phyloP scores from a whole-genome alignment of 768 basidiomycete species.

The Trametes cingulata region DNA sequence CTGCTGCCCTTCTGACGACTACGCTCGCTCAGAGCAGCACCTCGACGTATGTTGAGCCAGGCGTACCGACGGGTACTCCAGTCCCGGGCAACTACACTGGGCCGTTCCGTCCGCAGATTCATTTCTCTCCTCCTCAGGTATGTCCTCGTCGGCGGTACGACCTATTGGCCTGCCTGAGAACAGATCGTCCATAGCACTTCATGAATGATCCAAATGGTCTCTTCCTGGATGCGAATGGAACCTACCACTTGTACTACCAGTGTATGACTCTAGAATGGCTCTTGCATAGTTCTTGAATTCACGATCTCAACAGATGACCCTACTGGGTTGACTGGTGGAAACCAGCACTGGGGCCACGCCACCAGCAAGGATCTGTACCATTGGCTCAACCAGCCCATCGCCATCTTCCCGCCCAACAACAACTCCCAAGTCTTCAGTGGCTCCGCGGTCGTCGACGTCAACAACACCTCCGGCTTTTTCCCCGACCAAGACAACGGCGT shows the following conservation, averaged over 20 bases:
- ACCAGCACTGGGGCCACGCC: slow-evolving; percentile 19
- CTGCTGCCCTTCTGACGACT: not conserved
- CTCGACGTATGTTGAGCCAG: not conserved
- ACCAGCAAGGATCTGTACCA: slow-evolving; percentile 18
- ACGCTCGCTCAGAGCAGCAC: not conserved
- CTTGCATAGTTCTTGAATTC: too few relatives aligned
- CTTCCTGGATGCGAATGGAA: slow-evolving; percentile 9
- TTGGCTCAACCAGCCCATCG: slow-evolving; percentile 17
- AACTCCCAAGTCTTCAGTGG: slow-evolving; percentile 16
- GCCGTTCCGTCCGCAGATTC: slow-evolving; percentile 8
- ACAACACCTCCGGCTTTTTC: slow-evolving; percentile 21
- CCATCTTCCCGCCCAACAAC: slow-evolving; percentile 14
- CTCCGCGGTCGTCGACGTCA: slow-evolving; percentile 16
- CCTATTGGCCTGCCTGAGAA: too few relatives aligned
- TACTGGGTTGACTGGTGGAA: not conserved
- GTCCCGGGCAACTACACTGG: slow-evolving; percentile 3
- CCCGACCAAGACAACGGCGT: slow-evolving; percentile 14
- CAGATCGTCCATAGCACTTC: too few relatives aligned
- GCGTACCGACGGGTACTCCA: not conserved
- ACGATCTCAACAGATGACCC: slow-evolving; percentile 5
- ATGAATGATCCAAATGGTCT: slow-evolving; percentile 20
- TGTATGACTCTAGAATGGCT: not conserved
- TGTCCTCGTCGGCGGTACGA: not conserved
- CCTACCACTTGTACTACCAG: slow-evolving; percentile 20
- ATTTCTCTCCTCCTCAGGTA: slow-evolving; percentile 17